A percentile compares a stretch with the other conserved stretches of the same genome.
Conservation (phyloP, 2,329 filamentous ascomycete species). For the Canariomyces notabilis region DNA sequence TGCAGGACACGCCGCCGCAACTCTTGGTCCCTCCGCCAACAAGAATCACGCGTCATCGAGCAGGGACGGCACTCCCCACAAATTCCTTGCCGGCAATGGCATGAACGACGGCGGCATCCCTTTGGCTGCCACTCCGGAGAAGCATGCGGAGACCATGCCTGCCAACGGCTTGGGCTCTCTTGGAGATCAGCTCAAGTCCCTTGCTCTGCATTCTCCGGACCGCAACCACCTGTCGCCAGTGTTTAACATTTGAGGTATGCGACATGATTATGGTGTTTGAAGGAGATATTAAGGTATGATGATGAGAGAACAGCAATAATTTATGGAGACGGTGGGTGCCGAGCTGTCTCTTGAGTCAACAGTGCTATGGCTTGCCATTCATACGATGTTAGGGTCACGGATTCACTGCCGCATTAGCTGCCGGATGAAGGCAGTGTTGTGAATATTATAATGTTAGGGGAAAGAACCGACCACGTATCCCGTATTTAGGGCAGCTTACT, state of each 20-base stretch:
- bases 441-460: neutral
- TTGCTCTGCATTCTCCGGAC: constrained; percentile 16
- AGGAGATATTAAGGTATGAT: too few relatives aligned
- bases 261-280: neutral
- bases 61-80: constrained; percentile 19
- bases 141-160: constrained; percentile 43
- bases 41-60: constrained; percentile 19
- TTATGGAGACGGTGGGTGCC: too few relatives aligned
- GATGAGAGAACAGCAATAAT: too few relatives aligned
- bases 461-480: too few relatives aligned
- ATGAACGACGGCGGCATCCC: constrained; percentile 17
- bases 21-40: constrained; percentile 26
- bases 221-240: constrained; percentile 12
- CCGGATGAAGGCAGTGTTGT: constrained; percentile 9
- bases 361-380: constrained; percentile 14
- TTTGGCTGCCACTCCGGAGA: constrained; percentile 29
- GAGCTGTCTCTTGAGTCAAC: too few relatives aligned
- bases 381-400: constrained; percentile 12
- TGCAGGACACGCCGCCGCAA: constrained; percentile 46
- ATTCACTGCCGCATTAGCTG: constrained; percentile 3
- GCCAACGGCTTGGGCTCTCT: constrained; percentile 31
- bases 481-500: constrained; percentile 21
- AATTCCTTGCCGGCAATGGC: constrained; percentile 27
- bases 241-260: constrained; percentile 14
- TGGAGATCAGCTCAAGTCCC: constrained; percentile 27